Evolutionary conservation across 192 early-diverging fungal species (phyloP), one percentile per base, ranked within the genome.

Genomic region (Podila clonocystis): DNA sequence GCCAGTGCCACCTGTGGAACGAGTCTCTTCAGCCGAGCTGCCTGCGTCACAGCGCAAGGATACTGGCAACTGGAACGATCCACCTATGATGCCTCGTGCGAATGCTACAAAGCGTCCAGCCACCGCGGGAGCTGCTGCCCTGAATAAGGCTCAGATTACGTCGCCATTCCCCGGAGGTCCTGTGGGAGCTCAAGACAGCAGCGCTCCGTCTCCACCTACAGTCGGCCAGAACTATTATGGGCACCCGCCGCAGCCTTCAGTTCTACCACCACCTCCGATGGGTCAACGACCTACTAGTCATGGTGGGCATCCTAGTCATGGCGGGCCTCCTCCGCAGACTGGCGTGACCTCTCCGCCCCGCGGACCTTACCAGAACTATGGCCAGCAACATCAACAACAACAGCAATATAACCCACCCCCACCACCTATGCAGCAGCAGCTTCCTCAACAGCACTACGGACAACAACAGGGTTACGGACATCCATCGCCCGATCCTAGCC

Each of bases 51-150:
- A 80, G 36, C 83, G 83, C 33, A 88, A 84, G 49, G 70, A 80
- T 41, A 67, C 74, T 31, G 72, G 84, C 28, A 86, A 85, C 63
- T 91, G 88, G 88, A 91, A 91, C 65, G 89, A 91, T 68, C 88
- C 89, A 30, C 89, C 89, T 52, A 58, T 83, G 65, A 45, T 75
- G 65, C 70, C 72, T 38, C 58, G 63, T 67, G 62, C 72, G 59
- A 67, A 68, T n/a, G 67, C 70, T 2, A 45, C 57, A 41, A 86
- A 78, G 72, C 82, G 66, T 11, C 17, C 55, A 24, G 72, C 73
- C 38, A 58, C 52, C 36, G 50, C 63, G 74, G 62, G 72, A 69
- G 52, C 75, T 83, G 36, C 86, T 75, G 41, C 87, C 82, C 34
- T 86, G 82, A 71, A 74, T 79, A 63, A 77, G 69, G 34, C 73